A percentile compares a stretch with the other conserved stretches of the same genome.
Evolutionary conservation across 805 yeast species (phyloP).

Genomic region (Soucietia sequanensis): DNA sequence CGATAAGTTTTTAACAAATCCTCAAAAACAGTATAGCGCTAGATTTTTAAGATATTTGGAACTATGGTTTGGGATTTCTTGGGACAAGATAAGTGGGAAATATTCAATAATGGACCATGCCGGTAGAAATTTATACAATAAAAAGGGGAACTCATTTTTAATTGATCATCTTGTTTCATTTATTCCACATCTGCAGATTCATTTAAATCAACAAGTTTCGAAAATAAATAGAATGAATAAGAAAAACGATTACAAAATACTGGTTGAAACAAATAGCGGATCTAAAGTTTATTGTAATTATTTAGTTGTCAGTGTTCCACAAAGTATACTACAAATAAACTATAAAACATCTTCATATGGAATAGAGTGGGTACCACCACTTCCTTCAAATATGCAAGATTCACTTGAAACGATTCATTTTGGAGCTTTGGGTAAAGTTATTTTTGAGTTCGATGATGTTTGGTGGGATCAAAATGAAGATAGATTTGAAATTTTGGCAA

Average conservation of each 20-base stretch:
- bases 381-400: slow-evolving; percentile 16
- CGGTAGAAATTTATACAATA: slow-evolving; percentile 75
- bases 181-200: slow-evolving; percentile 40
- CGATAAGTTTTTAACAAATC: slow-evolving; percentile 46
- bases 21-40: slow-evolving; percentile 51
- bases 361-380: slow-evolving; percentile 35
- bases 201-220: slow-evolving; percentile 41
- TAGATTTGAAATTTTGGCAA: slow-evolving; percentile 34
- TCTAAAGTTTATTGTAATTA: slow-evolving; percentile 45
- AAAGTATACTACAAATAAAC: slow-evolving; percentile 60
- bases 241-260: slow-evolving; percentile 13
- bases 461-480: slow-evolving; percentile 47
- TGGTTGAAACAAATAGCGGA: slow-evolving; percentile 37
- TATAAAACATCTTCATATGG: slow-evolving; percentile 39
- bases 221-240: slow-evolving; percentile 31
- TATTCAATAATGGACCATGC: slow-evolving; percentile 66
- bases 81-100: slow-evolving; percentile 66
- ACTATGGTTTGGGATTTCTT: slow-evolving; percentile 76
- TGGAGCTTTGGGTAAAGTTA: slow-evolving; percentile 42
- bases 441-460: slow-evolving; percentile 37
- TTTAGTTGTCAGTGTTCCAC: slow-evolving; percentile 74
- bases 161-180: slow-evolving; percentile 38
- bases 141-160: slow-evolving; percentile 56
- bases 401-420: slow-evolving; percentile 29
- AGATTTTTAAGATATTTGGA: slow-evolving; percentile 60